Evolutionary conservation across 495 filamentous ascomycete genomes (phyloP).

Genomic region (Aspergillus mulundensis): DNA sequence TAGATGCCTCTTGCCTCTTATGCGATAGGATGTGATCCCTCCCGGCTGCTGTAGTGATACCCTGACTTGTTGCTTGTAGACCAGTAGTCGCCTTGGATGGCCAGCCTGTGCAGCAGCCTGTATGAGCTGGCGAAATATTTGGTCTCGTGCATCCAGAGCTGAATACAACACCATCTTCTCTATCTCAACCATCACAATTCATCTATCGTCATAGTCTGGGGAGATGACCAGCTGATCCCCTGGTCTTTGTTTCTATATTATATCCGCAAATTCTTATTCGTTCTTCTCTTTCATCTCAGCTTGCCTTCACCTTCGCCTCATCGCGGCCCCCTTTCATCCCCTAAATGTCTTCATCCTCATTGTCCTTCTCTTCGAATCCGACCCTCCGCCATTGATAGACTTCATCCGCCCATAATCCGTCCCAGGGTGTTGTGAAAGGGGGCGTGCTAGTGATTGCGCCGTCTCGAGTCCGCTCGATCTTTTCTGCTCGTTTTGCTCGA

Average conservation of each 20-base stretch:
- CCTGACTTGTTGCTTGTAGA: not conserved
- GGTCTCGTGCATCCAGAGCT: not conserved
- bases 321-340: conserved; percentile 6
- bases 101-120: not conserved
- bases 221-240: not conserved
- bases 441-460: conserved; percentile 1
- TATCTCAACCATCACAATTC: not conserved
- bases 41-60: not conserved
- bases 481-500: not conserved
- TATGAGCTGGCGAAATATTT: not conserved
- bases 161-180: conserved; percentile 2
- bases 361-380: not conserved
- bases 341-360: conserved; percentile 11
- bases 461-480: not conserved
- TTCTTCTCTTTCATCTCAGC: conserved; percentile 1
- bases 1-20: not conserved
- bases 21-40: not conserved
- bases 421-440: conserved; percentile 14
- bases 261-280: not conserved
- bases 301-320: conserved; percentile 7
- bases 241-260: not conserved
- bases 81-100: not conserved
- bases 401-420: not conserved
- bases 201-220: not conserved
- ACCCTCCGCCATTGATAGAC: conserved; percentile 10